Conservation (phyloP, 768 basidiomycete species). For the Strobilomyces confusus region DNA sequence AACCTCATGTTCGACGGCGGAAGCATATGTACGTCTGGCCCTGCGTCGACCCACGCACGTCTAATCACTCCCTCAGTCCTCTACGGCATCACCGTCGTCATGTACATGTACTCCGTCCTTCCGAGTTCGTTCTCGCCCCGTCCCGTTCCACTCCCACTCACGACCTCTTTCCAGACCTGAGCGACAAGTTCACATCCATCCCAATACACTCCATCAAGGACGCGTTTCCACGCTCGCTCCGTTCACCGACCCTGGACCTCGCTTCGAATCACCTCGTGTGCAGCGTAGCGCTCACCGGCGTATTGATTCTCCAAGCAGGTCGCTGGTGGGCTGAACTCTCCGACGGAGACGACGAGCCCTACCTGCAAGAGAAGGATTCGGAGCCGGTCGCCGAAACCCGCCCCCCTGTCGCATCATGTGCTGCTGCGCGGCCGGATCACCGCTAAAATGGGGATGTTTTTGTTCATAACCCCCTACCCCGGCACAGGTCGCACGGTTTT, state of each 20-base stretch:
- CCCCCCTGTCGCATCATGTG: constrained; percentile 1
- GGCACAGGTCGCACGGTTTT: not conserved
- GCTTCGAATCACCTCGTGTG: constrained; percentile 83
- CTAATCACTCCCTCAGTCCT: constrained; percentile 50
- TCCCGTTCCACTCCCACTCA: not conserved
- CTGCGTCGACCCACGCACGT: not conserved
- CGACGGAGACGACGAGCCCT: constrained; percentile 52
- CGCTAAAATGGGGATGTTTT: constrained; percentile 8
- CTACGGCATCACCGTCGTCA: constrained; percentile 63
- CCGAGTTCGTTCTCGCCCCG: constrained; percentile 54
- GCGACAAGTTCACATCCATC: constrained; percentile 54
- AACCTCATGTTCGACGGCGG: constrained; percentile 93
- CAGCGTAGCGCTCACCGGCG: constrained; percentile 85
- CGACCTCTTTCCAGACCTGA: constrained; percentile 42
- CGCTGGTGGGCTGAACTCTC: constrained; percentile 81
- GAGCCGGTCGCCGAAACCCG: constrained; percentile 15
- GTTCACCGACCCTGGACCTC: constrained; percentile 66
- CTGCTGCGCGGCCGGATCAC: constrained; percentile 6
- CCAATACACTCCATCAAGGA: constrained; percentile 50
- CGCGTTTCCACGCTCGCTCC: constrained; percentile 60
- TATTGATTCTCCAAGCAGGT: constrained; percentile 77
- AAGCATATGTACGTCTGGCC: constrained; percentile 66
- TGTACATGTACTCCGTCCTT: constrained; percentile 74
- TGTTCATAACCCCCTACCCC: too few relatives aligned
- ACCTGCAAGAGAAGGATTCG: constrained; percentile 27